Evolutionary conservation across 441 rosid genomes (phyloP), one percentile per base, ranked within the genome.

Genomic region (Hura crepitans): DNA sequence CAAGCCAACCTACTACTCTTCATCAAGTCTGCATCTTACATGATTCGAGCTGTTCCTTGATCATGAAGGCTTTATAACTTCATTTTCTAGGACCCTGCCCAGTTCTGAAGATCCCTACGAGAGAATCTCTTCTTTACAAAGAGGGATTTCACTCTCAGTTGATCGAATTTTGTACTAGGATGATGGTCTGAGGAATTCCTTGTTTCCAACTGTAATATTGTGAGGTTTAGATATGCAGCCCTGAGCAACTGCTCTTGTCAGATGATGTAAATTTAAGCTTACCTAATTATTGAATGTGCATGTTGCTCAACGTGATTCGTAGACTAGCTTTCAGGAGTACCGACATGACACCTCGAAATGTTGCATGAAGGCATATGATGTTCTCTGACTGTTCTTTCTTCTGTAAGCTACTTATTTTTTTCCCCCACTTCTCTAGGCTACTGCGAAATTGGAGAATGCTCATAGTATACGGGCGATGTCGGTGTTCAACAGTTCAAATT

Each of bases 101-200:
- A 54, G 37, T 53, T 66, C 37, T 33, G 62, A 64, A 65, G 51
- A 59, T 78, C 55, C 42, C 54, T 49, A 46, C 11, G 61, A 33
- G 75, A 74, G 69, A 69, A 20, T 51, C 37, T 23, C 31, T 53
- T 22, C 61, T 30, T 69, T 65, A 61, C 66, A n/a, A n/a, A n/a
- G 51, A 11, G 66, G 76, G 75, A 66, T 65, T 73, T 46, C 62
- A 62, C 64, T 43, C 73, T 39, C 71, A 45, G 65, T 63, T 65
- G 81, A 78, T 74, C 85, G n/a, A 82, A 72, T 84, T 84, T 84
- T 81, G 87, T 78, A 75, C 65, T 49, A 50, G 77, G 57, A 74
- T 57, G 53, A 20, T 56, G 50, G 51, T 73, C 39, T 60, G 45
- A 46, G 81, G 60, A 67, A 62, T 67, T 51, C 71, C 56, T 60